Base-by-base conservation (phyloP, 2,329 filamentous ascomycete species). In the Metarhizium humberi region DNA sequence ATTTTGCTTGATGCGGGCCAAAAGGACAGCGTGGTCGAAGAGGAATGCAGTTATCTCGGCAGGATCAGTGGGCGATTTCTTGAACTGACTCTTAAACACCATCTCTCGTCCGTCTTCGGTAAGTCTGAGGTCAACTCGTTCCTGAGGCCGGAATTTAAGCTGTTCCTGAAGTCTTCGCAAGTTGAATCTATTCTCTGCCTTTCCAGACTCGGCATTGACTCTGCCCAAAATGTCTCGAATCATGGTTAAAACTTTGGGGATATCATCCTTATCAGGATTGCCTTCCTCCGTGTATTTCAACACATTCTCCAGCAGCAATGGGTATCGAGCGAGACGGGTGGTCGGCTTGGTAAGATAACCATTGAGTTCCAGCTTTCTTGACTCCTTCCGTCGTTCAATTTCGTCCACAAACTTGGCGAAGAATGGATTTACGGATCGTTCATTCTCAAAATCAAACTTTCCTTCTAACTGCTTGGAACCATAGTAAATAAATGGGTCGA, bases 261-360 rank as follows among this genome's bases (percentile, higher is more conserved):
- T 88, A 66, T 97, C 91, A 62, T 90, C 84, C 72, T 89, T 92
- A 68, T 99, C 94, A 1, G 90, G 86, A 61, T 88, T 96, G 55
- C 86, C 91, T 53, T 92, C 88, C 50, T 92, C 87, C 0, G 92
- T 96, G 67, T 92, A 88, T 69, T 97, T 99, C 60, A 91, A 74
- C 42, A 97, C 90, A 60, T 92, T 91, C 63, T 97, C 94, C 16
- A 99, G 77, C 13, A 99, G 77, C 42, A 99, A 76, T 4, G 94
- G 94, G 69, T 99, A 99, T 71, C 94, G 84, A 46, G 94, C 94
- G 64, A 99, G 76, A 75, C 94, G 85, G 18, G 94, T 99, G 2
- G 94, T 99, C 1, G 94, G 94, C 71, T 99, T 99, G 8, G 94
- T 99, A 53, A 99, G 78, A 67, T 99, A 99, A 62, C 94, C 94